These are phyloP conservation scores for Alternaria sp. DNA, from an alignment of 2,329 filamentous ascomycete species.

Conservation along the genomic window DNA sequence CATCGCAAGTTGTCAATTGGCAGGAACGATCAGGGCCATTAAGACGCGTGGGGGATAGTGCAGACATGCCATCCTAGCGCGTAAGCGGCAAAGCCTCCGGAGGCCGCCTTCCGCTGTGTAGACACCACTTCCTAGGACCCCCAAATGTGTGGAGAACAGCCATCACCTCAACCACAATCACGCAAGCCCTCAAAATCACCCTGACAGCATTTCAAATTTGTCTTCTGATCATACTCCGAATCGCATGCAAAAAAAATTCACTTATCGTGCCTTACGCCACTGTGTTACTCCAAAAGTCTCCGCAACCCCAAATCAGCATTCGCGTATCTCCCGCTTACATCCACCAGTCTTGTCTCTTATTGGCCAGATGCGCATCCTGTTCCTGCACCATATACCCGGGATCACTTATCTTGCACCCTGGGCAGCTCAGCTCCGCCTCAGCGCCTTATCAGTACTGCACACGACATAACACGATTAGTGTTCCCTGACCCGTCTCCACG, in stretches of 20 bases:
- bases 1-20: neutral
- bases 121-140: neutral
- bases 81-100: slow-evolving; percentile 4
- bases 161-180: neutral
- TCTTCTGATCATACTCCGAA: neutral
- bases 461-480: slow-evolving; percentile 14
- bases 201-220: neutral
- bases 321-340: slow-evolving; percentile 17
- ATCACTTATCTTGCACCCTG: slow-evolving; percentile 13
- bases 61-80: slow-evolving; percentile 1
- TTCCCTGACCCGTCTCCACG: slow-evolving; percentile 15
- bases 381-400: slow-evolving; percentile 16
- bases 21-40: slow-evolving; percentile 8
- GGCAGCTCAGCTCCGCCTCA: neutral
- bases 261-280: slow-evolving; percentile 24
- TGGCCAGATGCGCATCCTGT: slow-evolving; percentile 13
- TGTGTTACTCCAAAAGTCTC: slow-evolving; percentile 14
- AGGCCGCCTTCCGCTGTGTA: neutral
- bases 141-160: neutral
- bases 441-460: slow-evolving; percentile 20
- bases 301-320: slow-evolving; percentile 6
- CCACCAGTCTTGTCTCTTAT: slow-evolving; percentile 11
- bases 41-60: slow-evolving; percentile 18
- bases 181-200: neutral
- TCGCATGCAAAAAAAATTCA: neutral